Conservation (phyloP, 805 yeast species). For the Nakazawaea peltata region DNA sequence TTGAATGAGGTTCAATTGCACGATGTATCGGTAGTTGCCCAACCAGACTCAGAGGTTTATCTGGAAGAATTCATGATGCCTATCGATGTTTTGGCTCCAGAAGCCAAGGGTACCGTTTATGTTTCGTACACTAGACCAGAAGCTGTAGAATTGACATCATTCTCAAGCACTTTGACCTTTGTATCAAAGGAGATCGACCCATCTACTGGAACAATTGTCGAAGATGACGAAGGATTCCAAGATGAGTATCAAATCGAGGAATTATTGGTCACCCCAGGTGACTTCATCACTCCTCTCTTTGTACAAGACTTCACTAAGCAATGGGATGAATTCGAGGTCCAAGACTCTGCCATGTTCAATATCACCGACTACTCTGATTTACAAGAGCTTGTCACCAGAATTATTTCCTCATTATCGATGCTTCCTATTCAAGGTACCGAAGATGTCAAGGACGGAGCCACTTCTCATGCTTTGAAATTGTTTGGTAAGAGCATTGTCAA, state of each 20-base stretch:
- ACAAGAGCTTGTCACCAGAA: slow-evolving; percentile 48
- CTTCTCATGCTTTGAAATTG: slow-evolving; percentile 67
- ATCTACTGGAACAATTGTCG: slow-evolving; percentile 56
- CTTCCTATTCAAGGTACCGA: slow-evolving; percentile 72
- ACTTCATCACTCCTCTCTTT: slow-evolving; percentile 70
- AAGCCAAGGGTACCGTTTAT: slow-evolving; percentile 65
- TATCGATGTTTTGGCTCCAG: slow-evolving; percentile 63
- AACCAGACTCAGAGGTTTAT: slow-evolving; percentile 50
- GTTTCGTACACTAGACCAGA: slow-evolving; percentile 62
- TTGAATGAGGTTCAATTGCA: slow-evolving; percentile 69
- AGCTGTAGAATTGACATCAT: slow-evolving; percentile 27
- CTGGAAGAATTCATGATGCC: slow-evolving; percentile 70
- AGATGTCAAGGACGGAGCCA: slow-evolving; percentile 46
- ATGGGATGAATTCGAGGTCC: slow-evolving; percentile 64
- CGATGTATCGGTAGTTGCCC: slow-evolving; percentile 64
- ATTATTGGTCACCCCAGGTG: slow-evolving; percentile 68
- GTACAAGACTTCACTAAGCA: slow-evolving; percentile 65
- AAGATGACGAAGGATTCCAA: slow-evolving; percentile 75
- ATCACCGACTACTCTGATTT: slow-evolving; percentile 35
- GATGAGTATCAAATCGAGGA: slow-evolving; percentile 92
- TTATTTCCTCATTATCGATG: slow-evolving; percentile 49
- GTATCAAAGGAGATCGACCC: slow-evolving; percentile 75
- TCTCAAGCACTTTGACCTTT: slow-evolving; percentile 65
- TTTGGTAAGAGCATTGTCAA: slow-evolving; percentile 70
- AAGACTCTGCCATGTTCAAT: slow-evolving; percentile 59